These are phyloP conservation scores for Trichomonascaceae sp. DNA, from an alignment of 1,139 yeast genomes.

Conservation along the genomic window DNA sequence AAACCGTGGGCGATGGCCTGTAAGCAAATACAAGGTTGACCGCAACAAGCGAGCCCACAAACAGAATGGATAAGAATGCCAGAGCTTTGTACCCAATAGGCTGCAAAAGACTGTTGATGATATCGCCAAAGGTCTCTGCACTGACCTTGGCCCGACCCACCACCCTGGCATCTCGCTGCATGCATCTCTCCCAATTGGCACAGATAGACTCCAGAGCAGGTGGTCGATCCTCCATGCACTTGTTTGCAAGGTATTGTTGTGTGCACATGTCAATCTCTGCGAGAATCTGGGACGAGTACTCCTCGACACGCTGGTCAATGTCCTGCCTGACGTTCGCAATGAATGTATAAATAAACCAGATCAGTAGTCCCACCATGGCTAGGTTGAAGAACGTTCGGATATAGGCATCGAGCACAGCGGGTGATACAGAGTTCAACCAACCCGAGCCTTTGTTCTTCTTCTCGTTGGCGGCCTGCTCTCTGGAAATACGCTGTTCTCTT, in stretches of 20 bases:
- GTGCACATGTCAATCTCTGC: slow-evolving; percentile 62
- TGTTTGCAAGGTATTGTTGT: slow-evolving; percentile 55
- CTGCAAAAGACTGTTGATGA: slow-evolving; percentile 60
- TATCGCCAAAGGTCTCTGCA: slow-evolving; percentile 74
- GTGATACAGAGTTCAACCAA: slow-evolving; percentile 39
- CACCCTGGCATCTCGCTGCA: slow-evolving; percentile 70
- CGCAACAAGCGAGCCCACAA: slow-evolving; percentile 22
- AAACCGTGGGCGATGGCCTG: slow-evolving; percentile 2
- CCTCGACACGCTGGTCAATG: slow-evolving; percentile 53
- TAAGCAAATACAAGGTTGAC: slow-evolving; percentile 10
- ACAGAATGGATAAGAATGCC: slow-evolving; percentile 29
- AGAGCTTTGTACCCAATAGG: slow-evolving; percentile 70
- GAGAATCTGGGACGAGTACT: slow-evolving; percentile 44
- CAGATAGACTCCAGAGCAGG: slow-evolving; percentile 74
- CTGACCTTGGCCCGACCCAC: slow-evolving; percentile 68
- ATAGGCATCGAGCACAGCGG: slow-evolving; percentile 57
- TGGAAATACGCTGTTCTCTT: no score
- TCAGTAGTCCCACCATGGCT: slow-evolving; percentile 39
- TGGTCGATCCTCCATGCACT: slow-evolving; percentile 42
- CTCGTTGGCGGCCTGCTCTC: no score
- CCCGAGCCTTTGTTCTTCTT: no score
- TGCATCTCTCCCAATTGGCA: slow-evolving; percentile 66
- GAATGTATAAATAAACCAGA: slow-evolving; percentile 43
- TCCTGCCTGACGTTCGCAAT: slow-evolving; percentile 55
- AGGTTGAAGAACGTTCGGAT: slow-evolving; percentile 59